These are phyloP conservation scores for Pyrus bretschneideri DNA, from an alignment of 306 rosid genomes.

Conservation along the genomic window DNA sequence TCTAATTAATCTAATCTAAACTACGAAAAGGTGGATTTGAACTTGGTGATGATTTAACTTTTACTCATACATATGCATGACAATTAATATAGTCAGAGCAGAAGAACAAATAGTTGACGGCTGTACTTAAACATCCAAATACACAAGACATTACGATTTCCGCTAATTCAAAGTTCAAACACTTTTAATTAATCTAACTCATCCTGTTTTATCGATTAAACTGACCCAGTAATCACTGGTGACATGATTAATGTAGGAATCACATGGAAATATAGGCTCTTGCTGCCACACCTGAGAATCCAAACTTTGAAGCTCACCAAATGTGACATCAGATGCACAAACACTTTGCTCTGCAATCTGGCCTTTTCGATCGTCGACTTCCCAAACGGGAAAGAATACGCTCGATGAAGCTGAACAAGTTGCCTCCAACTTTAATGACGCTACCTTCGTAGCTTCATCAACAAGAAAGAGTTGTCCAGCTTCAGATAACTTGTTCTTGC, in stretches of 20 bases:
- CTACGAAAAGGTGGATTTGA: too few species aligned
- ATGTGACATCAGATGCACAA: constrained; percentile 3
- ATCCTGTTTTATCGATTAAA: not conserved
- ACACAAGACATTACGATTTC: not conserved
- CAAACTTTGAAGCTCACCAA: constrained; percentile 11
- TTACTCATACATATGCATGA: too few species aligned
- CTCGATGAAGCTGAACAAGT: not conserved
- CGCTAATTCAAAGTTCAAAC: not conserved
- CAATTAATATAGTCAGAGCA: not conserved
- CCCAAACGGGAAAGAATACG: not conserved
- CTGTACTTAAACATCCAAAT: not conserved
- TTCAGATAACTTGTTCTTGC: not conserved
- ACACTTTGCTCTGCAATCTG: not conserved
- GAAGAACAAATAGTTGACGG: too few species aligned
- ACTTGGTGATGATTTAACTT: not conserved
- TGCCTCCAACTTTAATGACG: not conserved
- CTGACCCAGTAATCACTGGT: constrained; percentile 5
- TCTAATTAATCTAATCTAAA: not conserved
- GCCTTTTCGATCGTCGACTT: not conserved
- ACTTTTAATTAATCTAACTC: not conserved
- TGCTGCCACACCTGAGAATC: constrained; percentile 1
- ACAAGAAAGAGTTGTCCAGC: not conserved
- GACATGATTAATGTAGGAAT: not conserved
- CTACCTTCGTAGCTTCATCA: not conserved
- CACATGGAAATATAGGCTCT: constrained; percentile 11